A percentile compares a stretch with the other conserved stretches of the same genome.
phyloP scores from a whole-genome alignment of 352 stramenopile species.

The Pythium brachiatum region DNA sequence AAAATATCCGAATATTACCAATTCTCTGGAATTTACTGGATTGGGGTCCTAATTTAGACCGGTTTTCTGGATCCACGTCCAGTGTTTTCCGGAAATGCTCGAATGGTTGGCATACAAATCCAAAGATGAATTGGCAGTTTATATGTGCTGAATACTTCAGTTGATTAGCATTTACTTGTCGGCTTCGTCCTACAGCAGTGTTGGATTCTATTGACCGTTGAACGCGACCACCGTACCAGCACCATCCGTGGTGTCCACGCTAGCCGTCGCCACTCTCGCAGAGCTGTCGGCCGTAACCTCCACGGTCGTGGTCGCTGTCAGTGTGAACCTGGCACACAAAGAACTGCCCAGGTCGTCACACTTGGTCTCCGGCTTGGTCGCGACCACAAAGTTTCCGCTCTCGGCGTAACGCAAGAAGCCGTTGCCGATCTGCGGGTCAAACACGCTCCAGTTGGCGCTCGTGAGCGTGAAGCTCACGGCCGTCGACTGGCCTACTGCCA shows the following conservation, averaged over 20 bases:
- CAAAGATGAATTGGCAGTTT: too few species aligned
- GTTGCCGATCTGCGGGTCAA: slow-evolving; percentile 46
- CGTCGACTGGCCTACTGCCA: slow-evolving; percentile 31
- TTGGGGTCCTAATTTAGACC: too few species aligned
- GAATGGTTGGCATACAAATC: too few species aligned
- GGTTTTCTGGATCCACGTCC: too few species aligned
- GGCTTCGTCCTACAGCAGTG: too few species aligned
- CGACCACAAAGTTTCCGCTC: slow-evolving; percentile 43
- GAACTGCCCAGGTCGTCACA: slow-evolving; percentile 21
- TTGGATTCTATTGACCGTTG: background rate
- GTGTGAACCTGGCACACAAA: slow-evolving; percentile 14
- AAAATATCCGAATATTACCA: too few species aligned
- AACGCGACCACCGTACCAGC: slow-evolving; percentile 16
- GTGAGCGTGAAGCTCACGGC: slow-evolving; percentile 41
- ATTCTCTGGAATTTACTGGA: too few species aligned
- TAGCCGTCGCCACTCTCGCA: background rate
- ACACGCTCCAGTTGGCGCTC: slow-evolving; percentile 38
- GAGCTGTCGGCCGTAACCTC: background rate
- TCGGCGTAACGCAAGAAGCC: slow-evolving; percentile 37
- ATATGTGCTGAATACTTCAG: background rate
- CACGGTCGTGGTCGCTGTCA: slow-evolving; percentile 14
- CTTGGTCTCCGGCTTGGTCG: slow-evolving; percentile 44
- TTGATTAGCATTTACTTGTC: too few species aligned
- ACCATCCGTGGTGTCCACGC: background rate
- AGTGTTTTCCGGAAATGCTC: too few species aligned